Base-by-base conservation (phyloP, 2,329 filamentous ascomycete genomes). In the Tolypocladium sp. region DNA sequence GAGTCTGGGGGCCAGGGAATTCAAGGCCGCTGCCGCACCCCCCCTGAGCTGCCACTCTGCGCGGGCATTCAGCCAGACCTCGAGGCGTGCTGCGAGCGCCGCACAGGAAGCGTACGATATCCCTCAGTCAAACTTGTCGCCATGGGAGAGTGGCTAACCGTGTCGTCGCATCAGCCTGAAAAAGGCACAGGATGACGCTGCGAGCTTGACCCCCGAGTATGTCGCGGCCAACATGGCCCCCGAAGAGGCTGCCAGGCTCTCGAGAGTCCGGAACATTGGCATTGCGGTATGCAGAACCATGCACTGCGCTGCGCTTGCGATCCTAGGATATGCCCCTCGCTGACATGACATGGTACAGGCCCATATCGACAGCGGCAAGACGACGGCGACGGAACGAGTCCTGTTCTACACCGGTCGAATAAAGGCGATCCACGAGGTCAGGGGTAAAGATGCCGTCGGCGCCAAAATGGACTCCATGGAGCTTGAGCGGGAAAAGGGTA, bases 381-480 rank as follows among this genome's bases (percentile, higher is more conserved):
- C 94, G 41, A 99, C 94, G 42, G 90, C 87, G 63, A 97, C 92
- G 59, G 94, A 99, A 78, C 90, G 94, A 74, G 92, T 99, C 52
- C 88, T 99, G 59, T 99, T 92, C 83, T 99, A 99, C 76, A 97
- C 94, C 58, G 94, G 94, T 65, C 89, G 94, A 71, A 97, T 97
- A 77, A 95, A 95, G 73, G 84, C 91, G 38, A 97, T 99, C 69
- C 94, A 99, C 79, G 94, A 99, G 77, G 94, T 99, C 51, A 86
- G 94, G 70, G 92, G 92, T 61, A 92, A 93, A 71, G 94, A 99
- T 82, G 85, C 90, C 41, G 92, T 97, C 46, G 94, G 94, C 64
- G 94, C 94, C 62, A 99, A 99, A 80, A 99, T 99, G 94, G 94
- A 99, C 79, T 97, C 92, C 33, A 99, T 99, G 94, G 94, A 99